These are phyloP conservation scores for Emydomyces testavorans DNA, from an alignment of 2,329 filamentous ascomycete species.

Conservation along the genomic window DNA sequence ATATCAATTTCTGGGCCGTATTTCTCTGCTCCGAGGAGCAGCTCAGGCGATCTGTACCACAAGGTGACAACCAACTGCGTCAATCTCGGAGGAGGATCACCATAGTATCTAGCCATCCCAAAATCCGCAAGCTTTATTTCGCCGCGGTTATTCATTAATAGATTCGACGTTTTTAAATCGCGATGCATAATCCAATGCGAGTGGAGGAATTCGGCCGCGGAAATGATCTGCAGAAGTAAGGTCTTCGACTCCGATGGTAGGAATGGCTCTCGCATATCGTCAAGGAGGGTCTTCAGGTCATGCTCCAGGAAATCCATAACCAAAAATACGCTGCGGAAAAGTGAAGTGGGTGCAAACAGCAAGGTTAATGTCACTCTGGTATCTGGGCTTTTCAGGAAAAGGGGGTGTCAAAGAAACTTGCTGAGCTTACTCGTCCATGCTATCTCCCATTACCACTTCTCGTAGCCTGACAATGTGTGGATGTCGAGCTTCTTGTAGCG, in stretches of 20 bases:
- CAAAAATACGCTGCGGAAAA: constrained; percentile 59
- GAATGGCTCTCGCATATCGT: constrained; percentile 91
- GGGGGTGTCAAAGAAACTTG: background rate
- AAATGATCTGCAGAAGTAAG: constrained; percentile 68
- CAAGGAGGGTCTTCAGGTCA: constrained; percentile 83
- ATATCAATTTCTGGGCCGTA: constrained; percentile 77
- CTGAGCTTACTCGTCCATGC: constrained; percentile 44
- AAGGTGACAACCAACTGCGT: constrained; percentile 92
- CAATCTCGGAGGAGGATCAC: constrained; percentile 63
- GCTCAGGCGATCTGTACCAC: constrained; percentile 89
- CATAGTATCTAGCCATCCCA: constrained; percentile 87
- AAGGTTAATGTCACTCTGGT: constrained; percentile 27
- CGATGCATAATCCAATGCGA: constrained; percentile 83
- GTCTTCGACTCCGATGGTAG: constrained; percentile 87
- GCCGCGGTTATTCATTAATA: constrained; percentile 89
- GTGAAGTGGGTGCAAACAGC: constrained; percentile 16
- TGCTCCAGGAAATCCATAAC: constrained; percentile 98
- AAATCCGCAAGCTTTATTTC: constrained; percentile 95
- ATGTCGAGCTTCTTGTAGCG: constrained; percentile 68
- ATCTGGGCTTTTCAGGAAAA: constrained; percentile 30
- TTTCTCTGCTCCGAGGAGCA: constrained; percentile 65
- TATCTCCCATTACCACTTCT: constrained; percentile 71
- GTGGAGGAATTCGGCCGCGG: constrained; percentile 76
- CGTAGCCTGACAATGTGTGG: constrained; percentile 68
- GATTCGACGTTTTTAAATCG: constrained; percentile 85